Evolutionary conservation across 1,284 basidiomycete genomes (phyloP).

Genomic region (Takashimella tepidaria): DNA sequence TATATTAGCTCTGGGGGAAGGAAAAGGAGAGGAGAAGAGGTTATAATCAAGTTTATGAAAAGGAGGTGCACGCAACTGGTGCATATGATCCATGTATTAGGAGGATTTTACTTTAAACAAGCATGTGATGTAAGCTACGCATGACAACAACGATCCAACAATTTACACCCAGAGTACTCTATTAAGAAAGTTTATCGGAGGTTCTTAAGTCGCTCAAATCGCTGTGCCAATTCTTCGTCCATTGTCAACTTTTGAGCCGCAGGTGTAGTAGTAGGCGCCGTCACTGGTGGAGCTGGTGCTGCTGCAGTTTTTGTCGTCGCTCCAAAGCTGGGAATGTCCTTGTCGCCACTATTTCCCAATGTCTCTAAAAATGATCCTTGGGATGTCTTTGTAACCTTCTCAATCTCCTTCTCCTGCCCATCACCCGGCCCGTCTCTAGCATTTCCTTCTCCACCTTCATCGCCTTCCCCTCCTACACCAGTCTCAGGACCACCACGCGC

Average conservation of each 20-base stretch:
- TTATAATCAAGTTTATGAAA: no score
- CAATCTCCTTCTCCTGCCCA: slow-evolving; percentile 14
- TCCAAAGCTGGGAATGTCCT: no score
- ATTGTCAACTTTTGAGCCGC: slow-evolving; percentile 23
- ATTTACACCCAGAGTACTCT: background rate
- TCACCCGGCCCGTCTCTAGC: slow-evolving; percentile 30
- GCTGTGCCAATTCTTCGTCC: slow-evolving; percentile 41
- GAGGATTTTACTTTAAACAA: no score
- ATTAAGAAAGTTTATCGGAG: slow-evolving; percentile 12
- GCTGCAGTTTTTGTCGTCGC: background rate
- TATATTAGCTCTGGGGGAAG: background rate
- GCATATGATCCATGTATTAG: no score
- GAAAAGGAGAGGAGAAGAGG: background rate
- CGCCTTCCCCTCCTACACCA: background rate
- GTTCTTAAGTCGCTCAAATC: slow-evolving; percentile 42
- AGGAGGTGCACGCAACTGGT: background rate
- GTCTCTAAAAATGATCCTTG: background rate
- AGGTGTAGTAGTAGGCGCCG: slow-evolving; percentile 1
- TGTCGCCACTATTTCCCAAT: background rate
- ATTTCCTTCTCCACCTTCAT: slow-evolving; percentile 25
- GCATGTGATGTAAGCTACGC: no score
- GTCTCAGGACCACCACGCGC: background rate
- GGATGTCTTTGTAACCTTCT: slow-evolving; percentile 1
- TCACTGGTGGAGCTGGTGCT: background rate
- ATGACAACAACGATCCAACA: background rate